Evolutionary conservation across 2,329 filamentous ascomycete species (phyloP).

Genomic region (Aspergillus candidus): DNA sequence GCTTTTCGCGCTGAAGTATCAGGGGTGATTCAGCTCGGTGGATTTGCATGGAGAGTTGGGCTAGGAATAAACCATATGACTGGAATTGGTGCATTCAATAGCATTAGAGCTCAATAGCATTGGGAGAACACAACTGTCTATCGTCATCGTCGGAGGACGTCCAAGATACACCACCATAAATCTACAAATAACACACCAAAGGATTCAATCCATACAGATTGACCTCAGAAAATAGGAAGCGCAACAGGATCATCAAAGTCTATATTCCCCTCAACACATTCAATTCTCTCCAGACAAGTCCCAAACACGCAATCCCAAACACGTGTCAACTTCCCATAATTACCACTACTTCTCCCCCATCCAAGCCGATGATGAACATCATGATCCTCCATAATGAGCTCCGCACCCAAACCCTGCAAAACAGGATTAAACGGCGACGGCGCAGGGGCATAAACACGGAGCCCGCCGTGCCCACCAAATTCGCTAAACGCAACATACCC

Average conservation of each 20-base stretch:
- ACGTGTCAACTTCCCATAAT: slow-evolving; percentile 37
- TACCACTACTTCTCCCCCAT: slow-evolving; percentile 34
- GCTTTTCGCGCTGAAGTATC: slow-evolving; percentile 15
- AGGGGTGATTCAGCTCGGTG: background rate
- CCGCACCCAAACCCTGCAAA: slow-evolving; percentile 26
- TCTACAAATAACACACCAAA: too few species aligned
- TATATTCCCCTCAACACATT: slow-evolving; percentile 26
- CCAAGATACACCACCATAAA: too few species aligned
- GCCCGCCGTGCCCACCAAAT: slow-evolving; percentile 16
- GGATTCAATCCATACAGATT: too few species aligned
- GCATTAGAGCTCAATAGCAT: too few species aligned
- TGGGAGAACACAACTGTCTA: too few species aligned
- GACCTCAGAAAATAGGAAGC: slow-evolving; percentile 24
- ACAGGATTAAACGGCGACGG: slow-evolving; percentile 33
- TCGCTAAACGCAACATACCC: slow-evolving; percentile 38
- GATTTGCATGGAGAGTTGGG: too few species aligned
- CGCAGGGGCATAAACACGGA: slow-evolving; percentile 30
- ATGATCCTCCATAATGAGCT: slow-evolving; percentile 41
- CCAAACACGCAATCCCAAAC: slow-evolving; percentile 36
- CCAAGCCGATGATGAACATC: slow-evolving; percentile 36
- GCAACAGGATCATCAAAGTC: slow-evolving; percentile 23
- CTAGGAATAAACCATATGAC: too few species aligned
- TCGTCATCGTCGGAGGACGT: too few species aligned
- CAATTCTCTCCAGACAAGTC: slow-evolving; percentile 32
- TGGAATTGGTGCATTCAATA: too few species aligned